phyloP scores from a whole-genome alignment of 2,329 filamentous ascomycete genomes.

The Talaromyces sp. region DNA sequence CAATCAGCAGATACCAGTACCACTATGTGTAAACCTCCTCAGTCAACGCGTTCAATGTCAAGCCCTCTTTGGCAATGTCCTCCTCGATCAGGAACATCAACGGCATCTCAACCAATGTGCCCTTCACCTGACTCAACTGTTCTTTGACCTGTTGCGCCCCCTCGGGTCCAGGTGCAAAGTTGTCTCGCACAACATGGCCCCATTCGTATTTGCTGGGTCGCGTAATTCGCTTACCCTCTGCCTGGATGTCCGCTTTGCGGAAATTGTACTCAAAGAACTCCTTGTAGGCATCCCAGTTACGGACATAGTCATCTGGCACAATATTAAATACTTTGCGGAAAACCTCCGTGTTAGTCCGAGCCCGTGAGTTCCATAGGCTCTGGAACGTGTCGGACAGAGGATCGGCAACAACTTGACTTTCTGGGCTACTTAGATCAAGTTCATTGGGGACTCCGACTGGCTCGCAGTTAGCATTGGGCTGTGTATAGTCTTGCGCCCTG shows the following conservation, averaged over 20 bases:
- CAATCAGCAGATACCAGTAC: no score
- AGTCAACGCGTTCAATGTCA: conserved; percentile 67
- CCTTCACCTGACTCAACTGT: conserved; percentile 60
- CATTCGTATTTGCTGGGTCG: conserved; percentile 61
- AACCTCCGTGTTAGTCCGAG: conserved; percentile 55
- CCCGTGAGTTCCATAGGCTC: conserved; percentile 54
- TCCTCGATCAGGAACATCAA: conserved; percentile 77
- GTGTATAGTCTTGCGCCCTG: conserved; percentile 64
- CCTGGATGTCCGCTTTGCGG: conserved; percentile 38
- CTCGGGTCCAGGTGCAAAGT: conserved; percentile 58
- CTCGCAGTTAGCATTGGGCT: conserved; percentile 52
- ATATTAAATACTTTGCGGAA: conserved; percentile 60
- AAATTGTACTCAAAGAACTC: conserved; percentile 60
- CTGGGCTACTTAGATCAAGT: conserved; percentile 49
- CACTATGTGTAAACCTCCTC: conserved; percentile 65
- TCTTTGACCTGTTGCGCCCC: conserved; percentile 70
- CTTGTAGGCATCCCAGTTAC: conserved; percentile 58
- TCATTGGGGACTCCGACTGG: conserved; percentile 53
- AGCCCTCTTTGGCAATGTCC: conserved; percentile 78
- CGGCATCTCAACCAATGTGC: conserved; percentile 83
- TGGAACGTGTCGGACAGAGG: conserved; percentile 54
- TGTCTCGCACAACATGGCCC: conserved; percentile 78
- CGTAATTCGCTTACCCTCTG: conserved; percentile 40
- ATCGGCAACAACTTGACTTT: conserved; percentile 51
- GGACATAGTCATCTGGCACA: conserved; percentile 55